phyloP scores from a whole-genome alignment of 106 monocot genomes.

The Narthecium ossifragum region DNA sequence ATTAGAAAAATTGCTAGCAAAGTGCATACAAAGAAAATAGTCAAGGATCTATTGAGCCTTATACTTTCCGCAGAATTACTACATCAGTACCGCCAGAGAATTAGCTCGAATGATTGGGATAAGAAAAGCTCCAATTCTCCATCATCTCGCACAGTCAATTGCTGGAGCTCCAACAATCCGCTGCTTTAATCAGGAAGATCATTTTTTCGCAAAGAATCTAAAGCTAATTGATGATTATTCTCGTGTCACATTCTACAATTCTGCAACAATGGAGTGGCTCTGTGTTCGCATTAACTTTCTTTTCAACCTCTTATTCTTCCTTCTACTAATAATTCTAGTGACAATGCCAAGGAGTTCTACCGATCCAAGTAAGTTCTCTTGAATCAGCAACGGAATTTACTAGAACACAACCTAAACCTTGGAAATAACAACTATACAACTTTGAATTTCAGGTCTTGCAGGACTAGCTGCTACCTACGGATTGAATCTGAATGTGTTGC shows the following conservation, averaged over 20 bases:
- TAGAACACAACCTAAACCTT: not conserved
- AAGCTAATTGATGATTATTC: conserved; percentile 71
- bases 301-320: conserved; percentile 70
- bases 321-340: conserved; percentile 52
- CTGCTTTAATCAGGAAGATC: conserved; percentile 71
- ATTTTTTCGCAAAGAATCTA: conserved; percentile 39
- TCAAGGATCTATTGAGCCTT: not conserved
- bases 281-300: conserved; percentile 73
- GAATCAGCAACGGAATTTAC: not conserved
- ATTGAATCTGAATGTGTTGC: conserved; percentile 66
- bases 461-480: conserved; percentile 87
- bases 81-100: conserved; percentile 80
- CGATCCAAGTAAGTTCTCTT: conserved; percentile 64
- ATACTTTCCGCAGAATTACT: conserved; percentile 50
- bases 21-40: too few relatives aligned
- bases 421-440: not conserved
- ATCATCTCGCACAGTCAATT: conserved; percentile 72
- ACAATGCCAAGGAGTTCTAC: conserved; percentile 49
- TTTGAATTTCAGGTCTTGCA: conserved; percentile 53
- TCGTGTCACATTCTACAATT: conserved; percentile 73
- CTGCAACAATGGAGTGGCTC: conserved; percentile 94
- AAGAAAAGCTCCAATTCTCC: conserved; percentile 84
- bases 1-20: too few relatives aligned
- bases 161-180: conserved; percentile 72
- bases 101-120: conserved; percentile 80